Percentiles rank a stretch among this genome's conserved stretches.
Conservation (phyloP, 805 yeast species). For the Blastobotrys robertii region DNA sequence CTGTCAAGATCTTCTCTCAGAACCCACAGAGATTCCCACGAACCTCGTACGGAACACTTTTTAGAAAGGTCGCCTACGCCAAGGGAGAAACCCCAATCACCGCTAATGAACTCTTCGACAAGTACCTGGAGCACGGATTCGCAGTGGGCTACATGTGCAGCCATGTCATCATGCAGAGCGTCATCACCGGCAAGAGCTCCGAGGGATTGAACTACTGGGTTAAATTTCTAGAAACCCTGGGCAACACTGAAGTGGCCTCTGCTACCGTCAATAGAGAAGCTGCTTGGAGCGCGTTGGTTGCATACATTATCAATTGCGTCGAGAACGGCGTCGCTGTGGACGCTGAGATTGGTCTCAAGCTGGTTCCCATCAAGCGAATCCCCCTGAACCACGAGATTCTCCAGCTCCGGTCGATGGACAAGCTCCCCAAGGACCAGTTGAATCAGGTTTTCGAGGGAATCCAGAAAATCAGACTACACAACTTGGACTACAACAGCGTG, state of each 20-base stretch:
- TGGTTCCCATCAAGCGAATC: slow-evolving; percentile 10
- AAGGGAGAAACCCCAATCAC: background rate
- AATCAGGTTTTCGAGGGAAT: slow-evolving; percentile 14
- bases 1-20: too few relatives aligned
- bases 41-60: background rate
- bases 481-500: slow-evolving; percentile 13
- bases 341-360: slow-evolving; percentile 16
- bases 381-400: slow-evolving; percentile 16
- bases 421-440: slow-evolving; percentile 3
- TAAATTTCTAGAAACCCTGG: slow-evolving; percentile 22
- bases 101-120: slow-evolving; percentile 7
- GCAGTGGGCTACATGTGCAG: slow-evolving; percentile 19
- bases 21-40: background rate
- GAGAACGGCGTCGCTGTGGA: slow-evolving; percentile 11
- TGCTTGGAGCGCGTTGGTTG: slow-evolving; percentile 25
- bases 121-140: slow-evolving; percentile 8
- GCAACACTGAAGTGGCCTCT: slow-evolving; percentile 12
- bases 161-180: slow-evolving; percentile 16
- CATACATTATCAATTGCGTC: slow-evolving; percentile 21
- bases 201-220: slow-evolving; percentile 26
- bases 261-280: slow-evolving; percentile 20
- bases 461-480: slow-evolving; percentile 10
- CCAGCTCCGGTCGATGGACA: slow-evolving; percentile 7
- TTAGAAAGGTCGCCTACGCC: background rate
- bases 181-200: slow-evolving; percentile 18